Conservation (phyloP, 2,329 filamentous ascomycete species). For the Polytolypa hystricis region DNA sequence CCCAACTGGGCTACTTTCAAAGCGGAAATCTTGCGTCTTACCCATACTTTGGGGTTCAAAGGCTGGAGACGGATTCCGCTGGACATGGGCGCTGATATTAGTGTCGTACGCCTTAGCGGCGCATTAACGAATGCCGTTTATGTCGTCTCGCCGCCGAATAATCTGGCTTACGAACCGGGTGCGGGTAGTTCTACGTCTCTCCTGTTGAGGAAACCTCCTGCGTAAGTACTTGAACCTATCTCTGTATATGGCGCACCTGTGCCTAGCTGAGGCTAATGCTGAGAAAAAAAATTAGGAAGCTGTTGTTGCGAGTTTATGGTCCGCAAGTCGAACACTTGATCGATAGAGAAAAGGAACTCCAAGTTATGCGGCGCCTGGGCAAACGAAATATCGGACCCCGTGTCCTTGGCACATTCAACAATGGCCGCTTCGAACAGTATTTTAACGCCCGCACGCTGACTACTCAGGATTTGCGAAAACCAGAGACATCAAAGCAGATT, state of each 20-base stretch:
- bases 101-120: constrained; percentile 53
- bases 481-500: constrained; percentile 81
- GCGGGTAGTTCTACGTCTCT: constrained; percentile 28
- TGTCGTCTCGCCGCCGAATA: constrained; percentile 70
- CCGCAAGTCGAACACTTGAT: constrained; percentile 94
- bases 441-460: constrained; percentile 77
- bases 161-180: constrained; percentile 39
- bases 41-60: constrained; percentile 80
- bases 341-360: constrained; percentile 79
- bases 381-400: constrained; percentile 89
- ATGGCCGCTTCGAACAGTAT: constrained; percentile 92
- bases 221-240: constrained; percentile 32
- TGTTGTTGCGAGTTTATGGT: constrained; percentile 85
- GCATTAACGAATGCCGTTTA: constrained; percentile 96
- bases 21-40: constrained; percentile 76
- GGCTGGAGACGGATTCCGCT: constrained; percentile 75
- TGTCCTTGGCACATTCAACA: constrained; percentile 81
- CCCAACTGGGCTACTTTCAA: constrained; percentile 82
- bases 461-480: constrained; percentile 61
- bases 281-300: constrained; percentile 53
- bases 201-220: constrained; percentile 38
- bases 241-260: no score
- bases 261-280: not conserved
- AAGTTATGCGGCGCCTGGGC: constrained; percentile 72
- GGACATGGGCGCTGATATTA: constrained; percentile 31